Evolutionary conservation across 179 eudicot species (phyloP), one percentile per base, ranked within the genome.

Genomic region (Actinidia arguta): DNA sequence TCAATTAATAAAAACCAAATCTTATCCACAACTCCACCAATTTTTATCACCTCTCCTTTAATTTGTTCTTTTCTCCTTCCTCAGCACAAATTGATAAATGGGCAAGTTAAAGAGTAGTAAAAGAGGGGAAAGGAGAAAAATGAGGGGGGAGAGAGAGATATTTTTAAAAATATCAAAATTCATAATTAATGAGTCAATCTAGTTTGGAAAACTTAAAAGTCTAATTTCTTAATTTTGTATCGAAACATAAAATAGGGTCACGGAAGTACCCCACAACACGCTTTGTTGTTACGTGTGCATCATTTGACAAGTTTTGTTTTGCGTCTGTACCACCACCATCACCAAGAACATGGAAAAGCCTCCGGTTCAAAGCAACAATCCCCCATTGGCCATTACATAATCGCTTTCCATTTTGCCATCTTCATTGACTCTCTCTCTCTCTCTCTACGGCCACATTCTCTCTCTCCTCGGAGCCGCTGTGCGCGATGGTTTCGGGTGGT

Each of bases 341-440:
- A 8, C n/a, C 11, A 42, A 31, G 4, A 10, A 12, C 8, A 0
- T 66, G 22, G 3, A 44, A 7, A 68, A 39, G 31, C 51, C 75
- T 71, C 55, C 27, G 8, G 18, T 70, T 46, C 74, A 54, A n/a
- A 39, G 83, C 85, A 86, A 83, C 81, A 83, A 8, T 84, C 56
- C 44, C 56, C 12, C 27, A 22, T 24, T 31, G 8, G 2, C 56
- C 8, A 12, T 6, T 24, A 73, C 6, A 66, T 22, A n/a, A 44
- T 20, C 24, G 8, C 3, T 31, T 4, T 50, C 76, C 3, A 4
- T 20, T 1, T 10, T 20, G 44, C 27, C 47, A n/a, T 14, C 22
- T n/a, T 14, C 31, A 16, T 17, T 47, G 5, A 36, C 63, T 4
- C 6, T 22, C 24, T 10, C 8, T 24, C 18, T n/a, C 81, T 55